These are phyloP conservation scores for Claviceps arundinis DNA, from an alignment of 2,329 filamentous ascomycete species.

Conservation along the genomic window DNA sequence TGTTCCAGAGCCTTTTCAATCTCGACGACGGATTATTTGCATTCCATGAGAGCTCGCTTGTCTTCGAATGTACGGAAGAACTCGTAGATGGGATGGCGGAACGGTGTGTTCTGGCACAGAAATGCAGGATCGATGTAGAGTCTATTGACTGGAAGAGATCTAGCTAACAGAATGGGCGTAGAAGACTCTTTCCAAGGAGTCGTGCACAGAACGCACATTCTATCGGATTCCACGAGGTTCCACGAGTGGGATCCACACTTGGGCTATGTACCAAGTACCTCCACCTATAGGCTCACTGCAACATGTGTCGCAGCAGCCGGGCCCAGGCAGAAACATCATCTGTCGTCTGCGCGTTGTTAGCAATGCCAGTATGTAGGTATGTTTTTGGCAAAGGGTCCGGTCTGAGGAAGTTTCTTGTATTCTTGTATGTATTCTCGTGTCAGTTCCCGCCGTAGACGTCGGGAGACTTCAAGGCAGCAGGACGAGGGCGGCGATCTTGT, in stretches of 20 bases:
- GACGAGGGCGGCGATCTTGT: too few relatives aligned
- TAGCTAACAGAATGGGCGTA: too few relatives aligned
- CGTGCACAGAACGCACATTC: too few relatives aligned
- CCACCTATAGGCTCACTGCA: too few relatives aligned
- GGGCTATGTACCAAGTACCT: too few relatives aligned
- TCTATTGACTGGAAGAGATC: too few relatives aligned
- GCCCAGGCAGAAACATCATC: constrained; percentile 95
- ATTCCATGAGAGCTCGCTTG: constrained; percentile 84
- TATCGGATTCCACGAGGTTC: too few relatives aligned
- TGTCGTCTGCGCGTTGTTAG: constrained; percentile 21
- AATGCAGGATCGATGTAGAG: too few relatives aligned
- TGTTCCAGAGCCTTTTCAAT: constrained; percentile 74
- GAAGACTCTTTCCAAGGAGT: too few relatives aligned
- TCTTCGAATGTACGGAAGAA: constrained; percentile 79
- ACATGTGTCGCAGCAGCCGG: constrained; percentile 81
- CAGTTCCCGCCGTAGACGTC: constrained; percentile 44
- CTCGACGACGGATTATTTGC: constrained; percentile 97
- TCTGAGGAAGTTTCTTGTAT: neutral
- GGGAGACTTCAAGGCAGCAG: constrained; percentile 32
- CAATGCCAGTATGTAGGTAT: neutral
- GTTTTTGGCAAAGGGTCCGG: too few relatives aligned
- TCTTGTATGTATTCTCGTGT: neutral
- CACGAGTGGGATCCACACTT: too few relatives aligned
- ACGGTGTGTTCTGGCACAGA: too few relatives aligned
- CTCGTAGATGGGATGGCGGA: constrained; percentile 41